Evolutionary conservation across 2,329 filamentous ascomycete genomes (phyloP), one percentile per base, ranked within the genome.

Genomic region (Xylariaceae sp.): DNA sequence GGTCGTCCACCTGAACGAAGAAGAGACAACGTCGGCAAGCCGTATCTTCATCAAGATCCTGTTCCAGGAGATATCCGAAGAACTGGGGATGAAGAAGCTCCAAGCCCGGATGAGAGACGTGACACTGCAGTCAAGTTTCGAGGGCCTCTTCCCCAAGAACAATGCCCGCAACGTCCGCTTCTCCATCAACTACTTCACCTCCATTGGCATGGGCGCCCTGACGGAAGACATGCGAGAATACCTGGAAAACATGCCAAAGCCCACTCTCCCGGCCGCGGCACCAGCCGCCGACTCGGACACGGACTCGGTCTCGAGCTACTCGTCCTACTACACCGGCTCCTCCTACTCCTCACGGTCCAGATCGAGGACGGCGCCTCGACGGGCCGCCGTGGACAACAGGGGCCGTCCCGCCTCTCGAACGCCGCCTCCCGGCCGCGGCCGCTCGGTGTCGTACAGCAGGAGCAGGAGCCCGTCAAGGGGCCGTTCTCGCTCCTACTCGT

Each of bases 161-260:
- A 86, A 88, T 51, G 77, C 88, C 16, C 80, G 85, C 54, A 92
- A 95, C 60, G 88, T 89, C 24, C 80, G 90, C 34, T 98, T 98
- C 68, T 86, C 89, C 32, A 94, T 98, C 78, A 98, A 98, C 63
- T 98, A 95, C 70, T 96, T 98, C 59, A 98, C 92, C 8, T 92
- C 88, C 51, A 94, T 98, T 51, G 88, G 89, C 38, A 93, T 98
- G 84, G 92, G 92, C 55, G 78, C 77, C 16, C 72, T 98, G 41
- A 98, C 92, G 2, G 92, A 98, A 56, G 84, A 88, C 46, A 94
- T 95, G 87, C 80, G 92, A 58, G 86, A 93, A 52, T 79, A 82
- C 55, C 71, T 98, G 36, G 83, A 89, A 57, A 94, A 88, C 53
- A 77, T 93, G 60, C 89, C 89, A 10, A 92, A 93, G 55, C 88